Conservation (phyloP, 352 stramenopile species). For the Phytophthora hibernalis region DNA sequence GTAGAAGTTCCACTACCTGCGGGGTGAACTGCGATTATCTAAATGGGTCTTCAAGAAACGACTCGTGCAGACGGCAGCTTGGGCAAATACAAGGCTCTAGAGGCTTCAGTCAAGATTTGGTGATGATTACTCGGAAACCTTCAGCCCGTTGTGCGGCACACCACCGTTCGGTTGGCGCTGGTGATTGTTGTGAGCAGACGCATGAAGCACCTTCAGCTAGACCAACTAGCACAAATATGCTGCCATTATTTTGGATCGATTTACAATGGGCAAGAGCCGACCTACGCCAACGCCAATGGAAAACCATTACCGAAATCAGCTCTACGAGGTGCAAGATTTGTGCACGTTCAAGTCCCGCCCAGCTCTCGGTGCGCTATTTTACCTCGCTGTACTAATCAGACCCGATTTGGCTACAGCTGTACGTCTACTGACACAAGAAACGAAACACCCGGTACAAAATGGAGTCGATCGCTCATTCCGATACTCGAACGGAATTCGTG, state of each 20-base stretch:
- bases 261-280: neutral
- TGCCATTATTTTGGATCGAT: constrained; percentile 14
- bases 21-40: neutral
- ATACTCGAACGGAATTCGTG: constrained; percentile 1
- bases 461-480: constrained; percentile 10
- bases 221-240: constrained; percentile 13
- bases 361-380: constrained; percentile 19
- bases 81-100: constrained; percentile 39
- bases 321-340: constrained; percentile 6
- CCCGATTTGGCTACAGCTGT: constrained; percentile 18
- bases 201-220: constrained; percentile 18
- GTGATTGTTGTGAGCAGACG: neutral
- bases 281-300: constrained; percentile 12
- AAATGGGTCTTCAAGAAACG: constrained; percentile 10
- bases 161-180: no score
- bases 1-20: neutral
- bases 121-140: constrained; percentile 47
- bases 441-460: constrained; percentile 5
- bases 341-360: constrained; percentile 2
- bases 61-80: constrained; percentile 25
- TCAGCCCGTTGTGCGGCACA: constrained; percentile 26
- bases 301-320: constrained; percentile 10
- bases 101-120: constrained; percentile 29
- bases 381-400: constrained; percentile 7
- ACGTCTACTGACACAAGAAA: constrained; percentile 18